phyloP scores from a whole-genome alignment of 2,329 filamentous ascomycete genomes.

The Hypoxylon sp. region DNA sequence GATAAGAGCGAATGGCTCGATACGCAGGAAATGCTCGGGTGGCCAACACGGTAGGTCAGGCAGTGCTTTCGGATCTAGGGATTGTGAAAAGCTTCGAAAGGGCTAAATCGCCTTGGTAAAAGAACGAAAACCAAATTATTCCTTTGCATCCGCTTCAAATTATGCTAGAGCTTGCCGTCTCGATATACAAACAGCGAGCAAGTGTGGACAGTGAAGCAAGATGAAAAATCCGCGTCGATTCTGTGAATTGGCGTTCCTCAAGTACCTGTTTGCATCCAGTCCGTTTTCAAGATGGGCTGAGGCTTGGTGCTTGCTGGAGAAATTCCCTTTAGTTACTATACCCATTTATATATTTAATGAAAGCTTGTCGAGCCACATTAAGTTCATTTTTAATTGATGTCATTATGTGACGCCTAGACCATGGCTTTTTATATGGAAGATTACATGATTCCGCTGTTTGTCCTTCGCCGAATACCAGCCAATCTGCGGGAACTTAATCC shows the following conservation, averaged over 20 bases:
- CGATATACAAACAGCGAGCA: slow-evolving; percentile 68
- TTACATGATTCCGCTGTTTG: background rate
- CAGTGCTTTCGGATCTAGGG: background rate
- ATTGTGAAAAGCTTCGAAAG: background rate
- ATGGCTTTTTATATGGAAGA: background rate
- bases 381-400: background rate
- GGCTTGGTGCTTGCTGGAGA: slow-evolving; percentile 54
- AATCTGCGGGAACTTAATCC: background rate
- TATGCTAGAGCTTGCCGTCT: slow-evolving; percentile 78
- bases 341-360: background rate
- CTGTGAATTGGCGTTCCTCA: slow-evolving; percentile 46
- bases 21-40: background rate
- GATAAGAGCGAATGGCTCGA: background rate
- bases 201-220: slow-evolving; percentile 80
- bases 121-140: background rate
- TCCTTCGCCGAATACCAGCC: background rate
- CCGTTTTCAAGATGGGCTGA: slow-evolving; percentile 46
- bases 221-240: slow-evolving; percentile 60
- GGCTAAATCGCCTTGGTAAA: background rate
- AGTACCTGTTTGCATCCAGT: slow-evolving; percentile 41
- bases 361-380: background rate
- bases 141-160: slow-evolving; percentile 65
- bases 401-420: slow-evolving; percentile 3
- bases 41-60: slow-evolving; percentile 3
- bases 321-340: slow-evolving; percentile 36